Evolutionary conservation across 371 early-diverging fungal genomes (phyloP).

Genomic region (Basidiobolus heterosporus): DNA sequence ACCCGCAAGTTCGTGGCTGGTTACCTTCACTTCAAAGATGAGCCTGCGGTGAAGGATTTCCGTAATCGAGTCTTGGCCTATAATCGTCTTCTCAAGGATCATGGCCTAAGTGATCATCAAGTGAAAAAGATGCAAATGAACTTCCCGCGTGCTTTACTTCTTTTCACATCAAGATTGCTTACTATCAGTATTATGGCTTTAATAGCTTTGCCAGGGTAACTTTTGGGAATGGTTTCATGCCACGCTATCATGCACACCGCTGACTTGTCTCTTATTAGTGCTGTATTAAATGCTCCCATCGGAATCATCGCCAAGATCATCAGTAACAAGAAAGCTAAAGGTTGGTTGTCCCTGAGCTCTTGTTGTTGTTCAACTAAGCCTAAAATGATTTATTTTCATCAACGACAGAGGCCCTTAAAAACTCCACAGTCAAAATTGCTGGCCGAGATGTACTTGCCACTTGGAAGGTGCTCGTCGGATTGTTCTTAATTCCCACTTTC

Average conservation of each 20-base stretch:
- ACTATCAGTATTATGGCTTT: conserved; percentile 50
- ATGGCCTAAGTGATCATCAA: conserved; percentile 91
- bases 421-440: conserved; percentile 79
- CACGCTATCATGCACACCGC: too few relatives aligned
- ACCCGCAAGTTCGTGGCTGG: conserved; percentile 85
- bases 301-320: conserved; percentile 49
- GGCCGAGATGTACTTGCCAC: conserved; percentile 90
- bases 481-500: conserved; percentile 58
- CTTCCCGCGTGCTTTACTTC: conserved; percentile 44
- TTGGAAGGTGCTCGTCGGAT: conserved; percentile 84
- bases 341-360: conserved; percentile 8
- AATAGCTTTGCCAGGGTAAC: conserved; percentile 73
- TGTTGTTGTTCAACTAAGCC: neutral
- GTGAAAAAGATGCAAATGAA: conserved; percentile 65
- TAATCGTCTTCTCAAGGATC: conserved; percentile 70
- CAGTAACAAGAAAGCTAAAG: conserved; percentile 60
- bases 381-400: neutral
- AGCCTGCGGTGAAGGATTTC: conserved; percentile 60
- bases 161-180: conserved; percentile 44
- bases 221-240: too few relatives aligned
- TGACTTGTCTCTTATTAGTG: conserved; percentile 15
- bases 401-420: conserved; percentile 67
- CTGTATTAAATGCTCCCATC: conserved; percentile 63
- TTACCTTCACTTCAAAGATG: conserved; percentile 57
- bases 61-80: conserved; percentile 63